phyloP scores from a whole-genome alignment of 2,329 filamentous ascomycete genomes.

The Scleromitrula shiraiana region DNA sequence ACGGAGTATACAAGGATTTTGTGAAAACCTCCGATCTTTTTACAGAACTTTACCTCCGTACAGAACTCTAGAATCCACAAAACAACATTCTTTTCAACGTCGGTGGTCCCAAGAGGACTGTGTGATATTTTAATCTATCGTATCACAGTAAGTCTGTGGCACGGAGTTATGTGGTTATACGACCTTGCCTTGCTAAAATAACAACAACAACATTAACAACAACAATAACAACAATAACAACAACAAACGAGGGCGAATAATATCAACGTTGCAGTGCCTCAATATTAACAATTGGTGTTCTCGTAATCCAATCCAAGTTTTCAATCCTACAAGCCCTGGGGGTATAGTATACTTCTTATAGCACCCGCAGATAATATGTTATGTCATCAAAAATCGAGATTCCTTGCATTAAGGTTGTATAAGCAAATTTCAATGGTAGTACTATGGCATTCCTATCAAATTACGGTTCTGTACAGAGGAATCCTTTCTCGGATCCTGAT shows the following conservation, averaged over 20 bases:
- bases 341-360: too few relatives aligned
- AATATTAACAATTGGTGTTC: not conserved
- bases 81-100: conserved; percentile 2
- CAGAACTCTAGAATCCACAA: too few relatives aligned
- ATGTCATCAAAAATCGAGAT: too few relatives aligned
- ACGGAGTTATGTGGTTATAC: not conserved
- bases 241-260: not conserved
- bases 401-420: too few relatives aligned
- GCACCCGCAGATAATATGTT: too few relatives aligned
- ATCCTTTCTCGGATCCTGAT: conserved; percentile 10
- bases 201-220: too few relatives aligned
- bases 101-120: too few relatives aligned
- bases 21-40: not conserved
- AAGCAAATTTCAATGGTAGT: conserved; percentile 5
- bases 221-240: too few relatives aligned
- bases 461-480: too few relatives aligned
- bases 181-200: not conserved
- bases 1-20: not conserved
- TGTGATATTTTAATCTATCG: not conserved
- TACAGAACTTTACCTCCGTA: too few relatives aligned
- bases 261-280: conserved; percentile 1
- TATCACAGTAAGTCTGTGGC: not conserved
- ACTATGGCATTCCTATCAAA: not conserved
- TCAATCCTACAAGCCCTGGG: too few relatives aligned
- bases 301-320: too few relatives aligned